Base-by-base conservation (phyloP, 202 grass and related monocot genomes). In the Digitaria exilis region DNA sequence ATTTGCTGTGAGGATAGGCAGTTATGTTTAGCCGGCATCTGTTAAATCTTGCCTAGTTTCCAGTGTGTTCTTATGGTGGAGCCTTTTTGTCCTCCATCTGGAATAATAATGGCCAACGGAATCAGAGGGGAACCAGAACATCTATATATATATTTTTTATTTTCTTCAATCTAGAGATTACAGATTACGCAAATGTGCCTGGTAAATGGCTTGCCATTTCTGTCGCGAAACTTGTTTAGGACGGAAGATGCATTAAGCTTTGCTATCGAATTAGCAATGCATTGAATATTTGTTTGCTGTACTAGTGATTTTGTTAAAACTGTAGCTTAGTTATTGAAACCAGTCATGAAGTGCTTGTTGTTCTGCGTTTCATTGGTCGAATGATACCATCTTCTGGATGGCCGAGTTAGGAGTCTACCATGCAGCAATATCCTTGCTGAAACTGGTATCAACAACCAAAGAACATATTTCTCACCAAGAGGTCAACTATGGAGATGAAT, bases 41-140 rank as follows among this genome's bases (percentile, higher is more conserved):
- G 74, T 63, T 30, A 46, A 89, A 76, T 85, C 82, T 84, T 31
- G 26, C 42, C 28, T 83, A 54, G 18, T 73, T 48, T 69, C 22
- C 14, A 19, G 6, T 18, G 2, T 59, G 2, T 67, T 80, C 39
- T 30, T 71, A 16, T 34, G 22, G 35, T 37, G 35, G 41, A 17
- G 67, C 48, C 44, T 39, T 74, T 22, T 0, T 25, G 28, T 32
- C 65, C 26, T 85, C 28, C 57, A 5, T 71, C 18, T 58, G 30
- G 52, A 86, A 72, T 49, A 65, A 73, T 52, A 54, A 48, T n/a
- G 21, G 41, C 25, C 7, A 39, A 18, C 17, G 11, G 11, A 24
- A 77, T 65, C 48, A 21, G 66, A 11, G 24, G 31, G 8, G 25
- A 39, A 7, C 37, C 7, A 7, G 28, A 16, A 1, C 22, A 42